Evolutionary conservation across 371 early-diverging fungal species (phyloP).

Genomic region (Umbelopsis sp.): DNA sequence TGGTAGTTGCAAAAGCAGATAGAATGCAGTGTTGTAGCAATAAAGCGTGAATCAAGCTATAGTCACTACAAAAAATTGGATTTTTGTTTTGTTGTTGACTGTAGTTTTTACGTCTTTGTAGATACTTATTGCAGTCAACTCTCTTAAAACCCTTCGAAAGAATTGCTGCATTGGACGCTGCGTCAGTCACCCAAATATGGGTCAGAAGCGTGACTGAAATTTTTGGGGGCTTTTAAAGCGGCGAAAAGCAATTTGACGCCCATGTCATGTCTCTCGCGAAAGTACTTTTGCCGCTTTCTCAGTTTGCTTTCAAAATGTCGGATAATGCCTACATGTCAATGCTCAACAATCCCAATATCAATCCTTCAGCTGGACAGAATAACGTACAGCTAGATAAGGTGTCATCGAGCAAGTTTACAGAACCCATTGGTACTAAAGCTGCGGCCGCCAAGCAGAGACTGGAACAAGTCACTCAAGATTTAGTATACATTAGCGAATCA

Average conservation of each 20-base stretch:
- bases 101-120: neutral
- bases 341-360: conserved; percentile 21
- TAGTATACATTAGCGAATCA: conserved; percentile 20
- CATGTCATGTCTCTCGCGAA: neutral
- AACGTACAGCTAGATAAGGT: neutral
- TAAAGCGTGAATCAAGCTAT: too few relatives aligned
- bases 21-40: too few relatives aligned
- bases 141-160: neutral
- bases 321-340: conserved; percentile 18
- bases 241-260: too few relatives aligned
- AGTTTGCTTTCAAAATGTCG: conserved; percentile 14
- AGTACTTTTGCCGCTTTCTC: neutral
- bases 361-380: neutral
- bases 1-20: too few relatives aligned
- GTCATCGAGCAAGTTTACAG: neutral
- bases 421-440: conserved; percentile 4
- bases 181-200: too few relatives aligned
- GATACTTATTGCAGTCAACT: neutral
- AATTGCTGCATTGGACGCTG: too few relatives aligned
- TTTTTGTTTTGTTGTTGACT: too few relatives aligned
- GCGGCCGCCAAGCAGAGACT: conserved; percentile 10
- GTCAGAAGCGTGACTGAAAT: too few relatives aligned
- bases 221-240: too few relatives aligned
- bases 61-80: too few relatives aligned
- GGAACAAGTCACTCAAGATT: conserved; percentile 8